phyloP scores from a whole-genome alignment of 2,329 filamentous ascomycete species.

The Ophiognomonia clavigignenti-juglandacearum region DNA sequence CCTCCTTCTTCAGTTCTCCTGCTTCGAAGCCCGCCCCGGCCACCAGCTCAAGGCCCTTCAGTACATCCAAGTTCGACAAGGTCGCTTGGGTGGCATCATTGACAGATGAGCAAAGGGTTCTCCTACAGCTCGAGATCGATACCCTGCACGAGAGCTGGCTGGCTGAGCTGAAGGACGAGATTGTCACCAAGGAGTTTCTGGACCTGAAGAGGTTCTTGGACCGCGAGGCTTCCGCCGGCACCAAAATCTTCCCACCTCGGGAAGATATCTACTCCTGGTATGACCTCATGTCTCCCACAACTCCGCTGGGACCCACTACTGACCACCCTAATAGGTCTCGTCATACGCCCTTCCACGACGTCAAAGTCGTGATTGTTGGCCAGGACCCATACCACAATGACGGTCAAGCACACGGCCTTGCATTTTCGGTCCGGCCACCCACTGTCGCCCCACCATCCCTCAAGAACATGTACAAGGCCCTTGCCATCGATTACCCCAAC shows the following conservation, averaged over 20 bases:
- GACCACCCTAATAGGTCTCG: constrained; percentile 78
- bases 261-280: constrained; percentile 95
- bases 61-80: constrained; percentile 70
- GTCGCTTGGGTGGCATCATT: constrained; percentile 80
- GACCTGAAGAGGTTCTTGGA: constrained; percentile 84
- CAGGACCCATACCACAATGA: constrained; percentile 96
- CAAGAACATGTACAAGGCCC: constrained; percentile 85
- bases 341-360: constrained; percentile 79
- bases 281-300: too few relatives aligned
- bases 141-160: constrained; percentile 92
- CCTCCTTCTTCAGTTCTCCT: constrained; percentile 78
- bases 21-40: constrained; percentile 34
- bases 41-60: constrained; percentile 18
- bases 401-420: constrained; percentile 93
- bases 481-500: constrained; percentile 81
- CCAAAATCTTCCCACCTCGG: constrained; percentile 80
- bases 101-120: constrained; percentile 72
- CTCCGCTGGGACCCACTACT: too few relatives aligned
- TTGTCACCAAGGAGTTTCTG: constrained; percentile 74
- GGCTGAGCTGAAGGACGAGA: constrained; percentile 79
- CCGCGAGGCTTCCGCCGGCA: constrained; percentile 66
- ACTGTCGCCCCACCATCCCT: constrained; percentile 85
- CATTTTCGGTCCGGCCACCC: constrained; percentile 89
- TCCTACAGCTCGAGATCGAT: constrained; percentile 85
- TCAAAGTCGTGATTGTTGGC: constrained; percentile 90